These are phyloP conservation scores for Roridomyces roridus DNA, from an alignment of 768 basidiomycete genomes.

Conservation along the genomic window DNA sequence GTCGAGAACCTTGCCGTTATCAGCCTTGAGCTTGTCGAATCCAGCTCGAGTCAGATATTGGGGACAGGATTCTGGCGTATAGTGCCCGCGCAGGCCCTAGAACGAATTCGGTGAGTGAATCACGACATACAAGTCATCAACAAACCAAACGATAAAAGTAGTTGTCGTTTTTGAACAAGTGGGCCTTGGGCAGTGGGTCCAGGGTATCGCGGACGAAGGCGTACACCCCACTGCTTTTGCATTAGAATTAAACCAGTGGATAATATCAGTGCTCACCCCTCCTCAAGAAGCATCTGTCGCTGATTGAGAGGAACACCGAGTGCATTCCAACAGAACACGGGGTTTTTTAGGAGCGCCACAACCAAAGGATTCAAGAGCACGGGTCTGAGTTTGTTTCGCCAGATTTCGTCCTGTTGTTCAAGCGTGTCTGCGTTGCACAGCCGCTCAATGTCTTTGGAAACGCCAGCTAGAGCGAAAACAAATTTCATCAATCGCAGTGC, in stretches of 20 bases:
- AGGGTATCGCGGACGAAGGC: conserved; percentile 60
- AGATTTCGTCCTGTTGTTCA: conserved; percentile 66
- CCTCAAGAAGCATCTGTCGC: conserved; percentile 61
- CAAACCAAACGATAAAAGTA: conserved; percentile 68
- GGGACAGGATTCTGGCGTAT: conserved; percentile 65
- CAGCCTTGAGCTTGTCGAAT: conserved; percentile 59
- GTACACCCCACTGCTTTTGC: conserved; percentile 36
- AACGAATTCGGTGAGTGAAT: neutral
- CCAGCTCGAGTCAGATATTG: conserved; percentile 67
- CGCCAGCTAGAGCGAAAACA: conserved; percentile 66
- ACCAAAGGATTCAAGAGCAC: conserved; percentile 66
- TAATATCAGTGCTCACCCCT: conserved; percentile 36
- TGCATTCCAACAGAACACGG: conserved; percentile 77
- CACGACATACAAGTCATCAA: conserved; percentile 3
- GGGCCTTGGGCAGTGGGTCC: conserved; percentile 52
- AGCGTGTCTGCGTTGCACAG: conserved; percentile 62
- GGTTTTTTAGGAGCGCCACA: conserved; percentile 58
- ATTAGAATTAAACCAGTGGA: neutral
- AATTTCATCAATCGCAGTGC: conserved; percentile 67
- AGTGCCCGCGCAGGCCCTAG: conserved; percentile 56
- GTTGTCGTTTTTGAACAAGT: conserved; percentile 65
- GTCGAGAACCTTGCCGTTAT: conserved; percentile 51
- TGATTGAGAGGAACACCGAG: conserved; percentile 79
- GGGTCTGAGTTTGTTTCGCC: conserved; percentile 63
- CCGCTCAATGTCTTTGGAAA: conserved; percentile 57